phyloP scores from a whole-genome alignment of 805 yeast species.

The Hanseniaspora osmophila region DNA sequence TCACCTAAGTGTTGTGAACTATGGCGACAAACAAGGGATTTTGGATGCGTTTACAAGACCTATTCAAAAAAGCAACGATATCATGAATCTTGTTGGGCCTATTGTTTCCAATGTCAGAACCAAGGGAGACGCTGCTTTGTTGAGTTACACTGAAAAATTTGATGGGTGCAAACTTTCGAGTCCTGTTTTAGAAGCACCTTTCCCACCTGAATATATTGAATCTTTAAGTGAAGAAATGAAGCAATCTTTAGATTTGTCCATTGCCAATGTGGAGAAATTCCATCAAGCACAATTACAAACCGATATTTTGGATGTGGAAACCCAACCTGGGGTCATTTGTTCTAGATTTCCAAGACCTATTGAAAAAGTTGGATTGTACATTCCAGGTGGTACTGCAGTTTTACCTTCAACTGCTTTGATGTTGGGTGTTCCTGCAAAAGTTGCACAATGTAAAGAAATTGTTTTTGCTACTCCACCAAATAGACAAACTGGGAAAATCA shows the following conservation, averaged over 20 bases:
- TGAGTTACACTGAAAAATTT: slow-evolving; percentile 83
- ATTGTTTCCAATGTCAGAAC: slow-evolving; percentile 64
- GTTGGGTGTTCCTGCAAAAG: slow-evolving; percentile 97
- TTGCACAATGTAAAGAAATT: slow-evolving; percentile 91
- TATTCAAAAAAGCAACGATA: slow-evolving; percentile 85
- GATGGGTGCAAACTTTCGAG: slow-evolving; percentile 63
- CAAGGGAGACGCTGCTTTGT: slow-evolving; percentile 73
- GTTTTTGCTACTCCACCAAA: slow-evolving; percentile 93
- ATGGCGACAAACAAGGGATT: slow-evolving; percentile 28
- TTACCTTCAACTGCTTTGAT: slow-evolving; percentile 94
- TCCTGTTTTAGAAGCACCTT: slow-evolving; percentile 81
- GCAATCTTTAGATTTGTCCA: slow-evolving; percentile 77
- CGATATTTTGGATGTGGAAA: slow-evolving; percentile 69
- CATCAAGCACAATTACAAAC: slow-evolving; percentile 82
- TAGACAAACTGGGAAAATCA: slow-evolving; percentile 67
- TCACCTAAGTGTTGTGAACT: slow-evolving; percentile 15
- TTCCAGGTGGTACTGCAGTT: slow-evolving; percentile 98
- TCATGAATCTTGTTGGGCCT: slow-evolving; percentile 84
- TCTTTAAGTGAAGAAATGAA: slow-evolving; percentile 60
- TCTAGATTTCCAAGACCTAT: slow-evolving; percentile 92
- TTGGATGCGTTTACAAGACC: slow-evolving; percentile 70
- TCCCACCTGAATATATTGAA: slow-evolving; percentile 61
- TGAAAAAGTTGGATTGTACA: slow-evolving; percentile 85
- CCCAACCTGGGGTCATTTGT: slow-evolving; percentile 86
- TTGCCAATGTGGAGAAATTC: slow-evolving; percentile 77